These are phyloP conservation scores for Fraxinus anomala DNA, from an alignment of 257 asterid genomes.

Conservation along the genomic window DNA sequence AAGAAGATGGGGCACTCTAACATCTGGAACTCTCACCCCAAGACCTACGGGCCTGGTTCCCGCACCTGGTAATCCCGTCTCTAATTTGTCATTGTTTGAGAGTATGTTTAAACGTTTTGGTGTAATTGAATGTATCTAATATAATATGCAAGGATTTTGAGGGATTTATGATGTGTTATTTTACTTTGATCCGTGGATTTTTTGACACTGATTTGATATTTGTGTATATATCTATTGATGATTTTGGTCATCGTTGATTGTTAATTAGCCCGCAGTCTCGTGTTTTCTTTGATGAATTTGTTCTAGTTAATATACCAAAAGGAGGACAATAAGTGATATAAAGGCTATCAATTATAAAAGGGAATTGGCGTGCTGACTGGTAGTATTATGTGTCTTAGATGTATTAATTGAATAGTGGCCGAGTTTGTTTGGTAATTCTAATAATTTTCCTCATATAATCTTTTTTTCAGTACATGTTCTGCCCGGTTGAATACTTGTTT, in stretches of 20 bases:
- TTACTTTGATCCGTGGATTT: background rate
- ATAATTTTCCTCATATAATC: background rate
- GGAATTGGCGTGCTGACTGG: background rate
- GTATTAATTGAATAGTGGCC: background rate
- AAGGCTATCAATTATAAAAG: background rate
- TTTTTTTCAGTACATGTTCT: background rate
- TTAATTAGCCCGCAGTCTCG: background rate
- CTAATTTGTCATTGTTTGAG: background rate
- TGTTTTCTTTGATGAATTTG: background rate
- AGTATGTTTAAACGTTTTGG: background rate
- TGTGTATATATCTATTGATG: background rate
- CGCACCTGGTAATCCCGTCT: conserved; percentile 43
- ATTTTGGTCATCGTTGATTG: background rate
- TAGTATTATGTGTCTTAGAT: background rate
- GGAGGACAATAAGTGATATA: background rate
- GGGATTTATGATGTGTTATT: background rate
- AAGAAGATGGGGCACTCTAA: conserved; percentile 51
- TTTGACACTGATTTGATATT: background rate
- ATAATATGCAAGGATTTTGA: background rate
- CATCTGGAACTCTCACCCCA: conserved; percentile 61
- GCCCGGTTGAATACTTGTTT: background rate
- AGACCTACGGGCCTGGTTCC: conserved; percentile 59
- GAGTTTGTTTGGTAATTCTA: background rate
- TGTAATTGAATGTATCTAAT: background rate
- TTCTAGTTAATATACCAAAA: background rate